These are phyloP conservation scores for Starmerella bombicola DNA, from an alignment of 805 yeast genomes.

Conservation along the genomic window DNA sequence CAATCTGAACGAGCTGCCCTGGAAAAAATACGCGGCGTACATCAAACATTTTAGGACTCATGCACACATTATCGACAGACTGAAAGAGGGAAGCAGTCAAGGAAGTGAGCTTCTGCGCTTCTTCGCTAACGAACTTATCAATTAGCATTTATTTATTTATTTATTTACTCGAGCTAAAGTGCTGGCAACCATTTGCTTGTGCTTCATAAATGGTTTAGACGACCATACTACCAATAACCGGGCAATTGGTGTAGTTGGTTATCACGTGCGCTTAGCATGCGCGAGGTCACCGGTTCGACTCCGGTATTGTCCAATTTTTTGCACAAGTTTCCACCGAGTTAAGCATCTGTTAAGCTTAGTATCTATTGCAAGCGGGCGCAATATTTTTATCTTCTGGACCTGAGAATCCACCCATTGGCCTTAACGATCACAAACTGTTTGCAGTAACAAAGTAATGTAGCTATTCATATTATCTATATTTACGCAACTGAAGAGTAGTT, in stretches of 20 bases:
- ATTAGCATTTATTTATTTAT: not conserved
- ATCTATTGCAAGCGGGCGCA: no score
- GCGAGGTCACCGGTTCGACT: slow-evolving; percentile 25
- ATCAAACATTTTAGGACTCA: slow-evolving; percentile 69
- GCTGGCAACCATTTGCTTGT: no score
- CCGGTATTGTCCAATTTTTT: slow-evolving; percentile 22
- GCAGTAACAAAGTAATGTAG: not conserved
- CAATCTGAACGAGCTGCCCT: slow-evolving; percentile 48
- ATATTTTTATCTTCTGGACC: no score
- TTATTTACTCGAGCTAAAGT: no score
- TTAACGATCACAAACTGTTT: no score
- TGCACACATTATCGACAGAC: slow-evolving; percentile 71
- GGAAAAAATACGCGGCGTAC: slow-evolving; percentile 68
- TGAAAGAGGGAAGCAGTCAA: slow-evolving; percentile 20
- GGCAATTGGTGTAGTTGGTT: slow-evolving; percentile 24
- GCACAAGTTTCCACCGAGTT: not conserved
- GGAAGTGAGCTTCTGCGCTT: slow-evolving; percentile 23
- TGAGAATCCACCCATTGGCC: no score
- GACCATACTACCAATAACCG: slow-evolving; percentile 4
- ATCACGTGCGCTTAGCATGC: slow-evolving; percentile 25
- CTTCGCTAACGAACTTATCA: slow-evolving; percentile 12
- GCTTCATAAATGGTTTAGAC: no score
- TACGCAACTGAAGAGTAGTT: slow-evolving; percentile 13
- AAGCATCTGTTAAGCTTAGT: no score
- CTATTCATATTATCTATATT: not conserved